Base-by-base conservation (phyloP, 2,329 filamentous ascomycete species). In the Alternaria rosae region DNA sequence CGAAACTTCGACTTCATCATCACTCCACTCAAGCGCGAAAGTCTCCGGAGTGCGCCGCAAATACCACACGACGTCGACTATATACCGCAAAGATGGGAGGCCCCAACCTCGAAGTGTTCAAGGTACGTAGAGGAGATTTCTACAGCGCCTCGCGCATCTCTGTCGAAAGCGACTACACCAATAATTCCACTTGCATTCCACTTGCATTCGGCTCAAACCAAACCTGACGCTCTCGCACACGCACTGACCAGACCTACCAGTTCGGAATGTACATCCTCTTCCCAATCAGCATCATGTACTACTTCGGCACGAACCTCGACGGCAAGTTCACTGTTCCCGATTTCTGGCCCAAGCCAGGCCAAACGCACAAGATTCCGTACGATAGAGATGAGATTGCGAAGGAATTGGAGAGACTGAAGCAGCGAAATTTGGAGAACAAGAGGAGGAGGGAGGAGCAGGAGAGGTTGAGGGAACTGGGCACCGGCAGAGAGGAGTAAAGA, bases 261-360 rank as follows among this genome's bases (percentile, higher is more conserved):
- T 99, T 99, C 81, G 94, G 94, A 84, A 92, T 96, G 87, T 99
- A 99, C 84, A 90, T 99, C 84, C 91, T 97, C 87, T 99, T 99
- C 82, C 95, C 95, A 17, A 98, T 99, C 75, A 93, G 92, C 73
- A 94, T 95, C 85, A 99, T 99, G 95, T 98, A 96, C 86, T 99
- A 99, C 85, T 99, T 98, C 81, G 95, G 95, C 78, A 97, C 94
- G 59, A 99, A 99, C 81, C 92, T 99, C 77, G 95, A 99, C 82
- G 87, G 91, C 70, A 71, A 68, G 48, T 99, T 99, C 85, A 83
- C 87, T 50, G 92, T 98, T 1, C 89, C 91, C 21, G 92, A 91
- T 60, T 99, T 99, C 85, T 99, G 95, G 95, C 95, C 95, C 26
- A 92, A 90, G 74, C 85, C 89, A 5, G 89, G 91, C 66, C 86